These are phyloP conservation scores for Fusarium armeniacum DNA, from an alignment of 2,329 filamentous ascomycete genomes.

Conservation along the genomic window DNA sequence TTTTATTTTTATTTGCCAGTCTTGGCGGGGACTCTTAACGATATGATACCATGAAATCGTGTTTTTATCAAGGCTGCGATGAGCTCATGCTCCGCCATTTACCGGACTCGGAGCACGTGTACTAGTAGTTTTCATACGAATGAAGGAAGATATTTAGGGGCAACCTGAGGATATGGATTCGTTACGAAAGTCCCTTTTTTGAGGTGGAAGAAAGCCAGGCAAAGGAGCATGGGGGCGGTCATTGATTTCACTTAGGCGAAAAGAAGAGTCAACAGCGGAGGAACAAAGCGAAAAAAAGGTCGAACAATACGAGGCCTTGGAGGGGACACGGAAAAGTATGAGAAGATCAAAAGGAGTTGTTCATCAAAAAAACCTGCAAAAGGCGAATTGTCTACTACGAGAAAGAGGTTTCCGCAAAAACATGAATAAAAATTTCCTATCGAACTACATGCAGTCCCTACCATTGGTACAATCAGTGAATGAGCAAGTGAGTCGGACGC, in stretches of 20 bases:
- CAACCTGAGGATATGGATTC: slow-evolving; percentile 46
- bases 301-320: background rate
- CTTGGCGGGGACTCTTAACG: slow-evolving; percentile 45
- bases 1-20: slow-evolving; percentile 39
- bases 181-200: slow-evolving; percentile 18
- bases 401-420: slow-evolving; percentile 46
- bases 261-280: slow-evolving; percentile 44
- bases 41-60: slow-evolving; percentile 53
- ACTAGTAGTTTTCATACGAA: slow-evolving; percentile 45
- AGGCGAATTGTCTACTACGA: slow-evolving; percentile 43
- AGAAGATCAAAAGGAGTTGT: slow-evolving; percentile 41
- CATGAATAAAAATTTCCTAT: slow-evolving; percentile 48
- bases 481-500: slow-evolving; percentile 9
- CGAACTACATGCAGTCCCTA: background rate
- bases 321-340: slow-evolving; percentile 25
- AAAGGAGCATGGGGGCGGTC: slow-evolving; percentile 19
- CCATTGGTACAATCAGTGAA: background rate
- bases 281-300: slow-evolving; percentile 24
- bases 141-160: slow-evolving; percentile 44
- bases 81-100: slow-evolving; percentile 40
- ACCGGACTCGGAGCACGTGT: slow-evolving; percentile 48
- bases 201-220: slow-evolving; percentile 4
- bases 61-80: slow-evolving; percentile 38
- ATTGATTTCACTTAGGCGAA: slow-evolving; percentile 38
- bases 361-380: slow-evolving; percentile 49